Evolutionary conservation across 305 asterid genomes (phyloP).

Genomic region (Euphrasia arctica): DNA sequence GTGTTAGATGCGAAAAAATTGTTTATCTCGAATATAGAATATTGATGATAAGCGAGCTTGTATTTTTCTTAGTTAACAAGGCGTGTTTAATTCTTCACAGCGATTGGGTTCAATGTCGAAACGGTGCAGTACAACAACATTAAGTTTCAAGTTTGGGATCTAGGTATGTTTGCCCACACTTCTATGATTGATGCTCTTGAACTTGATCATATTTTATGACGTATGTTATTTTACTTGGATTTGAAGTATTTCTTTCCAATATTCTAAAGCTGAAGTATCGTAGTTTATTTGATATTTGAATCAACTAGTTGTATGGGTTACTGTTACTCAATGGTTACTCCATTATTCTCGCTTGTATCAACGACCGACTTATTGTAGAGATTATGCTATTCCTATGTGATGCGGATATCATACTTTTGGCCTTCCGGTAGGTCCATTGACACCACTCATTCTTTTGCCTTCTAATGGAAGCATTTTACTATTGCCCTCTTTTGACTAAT

Average conservation of each 20-base stretch:
- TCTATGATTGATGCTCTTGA: not conserved
- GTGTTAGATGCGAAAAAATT: not conserved
- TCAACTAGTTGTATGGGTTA: not conserved
- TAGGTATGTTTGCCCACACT: slow-evolving; percentile 44
- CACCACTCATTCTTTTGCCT: no score
- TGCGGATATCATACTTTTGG: not conserved
- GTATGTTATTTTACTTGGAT: slow-evolving; percentile 15
- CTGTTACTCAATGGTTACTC: not conserved
- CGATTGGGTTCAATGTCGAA: slow-evolving; percentile 97
- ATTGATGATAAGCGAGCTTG: not conserved
- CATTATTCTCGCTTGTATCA: not conserved
- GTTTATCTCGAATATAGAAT: not conserved
- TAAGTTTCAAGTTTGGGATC: slow-evolving; percentile 98
- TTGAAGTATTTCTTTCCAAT: not conserved
- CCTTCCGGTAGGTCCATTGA: no score
- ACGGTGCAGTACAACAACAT: slow-evolving; percentile 91
- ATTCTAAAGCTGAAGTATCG: not conserved
- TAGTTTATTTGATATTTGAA: not conserved
- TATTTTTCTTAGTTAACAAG: not conserved
- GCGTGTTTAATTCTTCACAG: slow-evolving; percentile 38
- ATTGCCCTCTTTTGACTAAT: no score
- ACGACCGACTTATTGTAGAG: not conserved
- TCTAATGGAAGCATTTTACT: no score
- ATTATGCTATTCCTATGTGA: not conserved
- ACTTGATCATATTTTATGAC: not conserved